phyloP scores from a whole-genome alignment of 1,284 basidiomycete species.

The Heterobasidion parviporum region DNA sequence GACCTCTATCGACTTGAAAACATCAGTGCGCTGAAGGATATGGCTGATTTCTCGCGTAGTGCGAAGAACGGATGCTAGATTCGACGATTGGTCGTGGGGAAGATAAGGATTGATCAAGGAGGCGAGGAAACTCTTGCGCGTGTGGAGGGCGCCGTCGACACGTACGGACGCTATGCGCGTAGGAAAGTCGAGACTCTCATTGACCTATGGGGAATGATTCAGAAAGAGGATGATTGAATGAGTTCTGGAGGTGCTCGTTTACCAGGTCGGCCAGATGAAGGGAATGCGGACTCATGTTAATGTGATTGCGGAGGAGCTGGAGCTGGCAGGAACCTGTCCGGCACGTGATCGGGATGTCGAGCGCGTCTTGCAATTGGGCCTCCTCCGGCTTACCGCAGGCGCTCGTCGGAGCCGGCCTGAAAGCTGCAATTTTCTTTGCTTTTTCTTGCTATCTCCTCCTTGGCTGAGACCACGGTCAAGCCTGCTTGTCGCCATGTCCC shows the following conservation, averaged over 20 bases:
- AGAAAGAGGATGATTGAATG: not conserved
- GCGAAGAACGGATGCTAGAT: conserved; percentile 58
- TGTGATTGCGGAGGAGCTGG: too few species aligned
- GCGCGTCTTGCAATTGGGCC: too few species aligned
- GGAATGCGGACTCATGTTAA: conserved; percentile 59
- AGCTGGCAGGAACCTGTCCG: too few species aligned
- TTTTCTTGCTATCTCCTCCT: not conserved
- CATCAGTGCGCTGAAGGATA: conserved; percentile 60
- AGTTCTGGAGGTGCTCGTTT: not conserved
- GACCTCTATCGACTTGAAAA: conserved; percentile 70
- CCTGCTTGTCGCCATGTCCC: conserved; percentile 24
- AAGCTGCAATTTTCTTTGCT: not conserved
- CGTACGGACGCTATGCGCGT: conserved; percentile 65
- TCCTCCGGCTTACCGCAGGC: too few species aligned
- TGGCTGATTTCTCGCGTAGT: conserved; percentile 60
- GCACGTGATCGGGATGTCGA: too few species aligned
- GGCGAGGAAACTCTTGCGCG: conserved; percentile 74
- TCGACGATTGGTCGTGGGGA: conserved; percentile 13
- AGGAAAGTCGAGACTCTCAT: conserved; percentile 7
- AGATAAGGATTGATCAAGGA: conserved; percentile 70
- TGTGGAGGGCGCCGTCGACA: conserved; percentile 68
- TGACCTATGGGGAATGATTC: not conserved
- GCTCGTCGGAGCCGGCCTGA: too few species aligned
- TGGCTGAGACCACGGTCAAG: not conserved
- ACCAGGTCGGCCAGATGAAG: conserved; percentile 67